These are phyloP conservation scores for Pleomassaria siparia DNA, from an alignment of 2,329 filamentous ascomycete species.

Conservation along the genomic window DNA sequence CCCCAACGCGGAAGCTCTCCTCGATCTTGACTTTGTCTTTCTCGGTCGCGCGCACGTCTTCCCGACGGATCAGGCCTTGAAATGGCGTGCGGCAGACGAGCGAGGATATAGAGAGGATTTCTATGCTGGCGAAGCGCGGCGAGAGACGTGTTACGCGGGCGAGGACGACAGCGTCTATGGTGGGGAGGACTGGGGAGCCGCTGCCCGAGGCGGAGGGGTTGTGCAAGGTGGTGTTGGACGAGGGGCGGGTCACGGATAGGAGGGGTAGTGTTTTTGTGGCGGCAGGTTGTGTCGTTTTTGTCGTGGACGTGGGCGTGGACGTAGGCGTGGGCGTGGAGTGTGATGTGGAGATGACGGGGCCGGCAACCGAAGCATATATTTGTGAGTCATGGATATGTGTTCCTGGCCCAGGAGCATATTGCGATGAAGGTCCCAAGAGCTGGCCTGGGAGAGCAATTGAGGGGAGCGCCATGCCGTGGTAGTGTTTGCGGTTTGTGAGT, in stretches of 20 bases:
- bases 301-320: neutral
- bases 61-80: conserved; percentile 80
- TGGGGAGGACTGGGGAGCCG: conserved; percentile 74
- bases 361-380: conserved; percentile 81
- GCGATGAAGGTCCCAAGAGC: conserved; percentile 66
- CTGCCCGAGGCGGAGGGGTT: conserved; percentile 21
- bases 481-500: too few relatives aligned
- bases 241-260: conserved; percentile 39
- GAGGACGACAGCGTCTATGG: conserved; percentile 78
- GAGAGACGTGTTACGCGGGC: conserved; percentile 84
- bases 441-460: conserved; percentile 77
- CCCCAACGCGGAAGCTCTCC: conserved; percentile 88
- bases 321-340: neutral
- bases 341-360: conserved; percentile 56
- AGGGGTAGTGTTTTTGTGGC: conserved; percentile 40
- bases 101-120: conserved; percentile 84
- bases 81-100: conserved; percentile 73
- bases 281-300: neutral
- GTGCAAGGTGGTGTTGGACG: conserved; percentile 15
- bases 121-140: conserved; percentile 80
- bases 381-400: conserved; percentile 77
- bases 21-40: conserved; percentile 92
- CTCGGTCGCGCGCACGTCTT: conserved; percentile 93
- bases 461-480: conserved; percentile 37
- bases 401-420: conserved; percentile 74